Base-by-base conservation (phyloP, 495 filamentous ascomycete genomes). In the Letharia columbiana region DNA sequence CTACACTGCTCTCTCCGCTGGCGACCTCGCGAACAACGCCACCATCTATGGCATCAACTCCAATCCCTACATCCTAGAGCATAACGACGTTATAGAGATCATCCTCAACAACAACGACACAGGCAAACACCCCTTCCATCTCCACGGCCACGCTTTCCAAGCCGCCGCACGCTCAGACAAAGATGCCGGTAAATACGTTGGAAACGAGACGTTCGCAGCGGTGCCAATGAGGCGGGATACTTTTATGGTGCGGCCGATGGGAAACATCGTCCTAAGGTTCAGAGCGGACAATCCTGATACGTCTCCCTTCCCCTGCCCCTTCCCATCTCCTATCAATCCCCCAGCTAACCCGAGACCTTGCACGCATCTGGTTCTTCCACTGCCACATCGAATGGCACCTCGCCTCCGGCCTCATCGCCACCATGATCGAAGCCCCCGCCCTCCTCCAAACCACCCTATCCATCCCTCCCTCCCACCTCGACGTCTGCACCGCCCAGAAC, bases 351-450 rank as follows among this genome's bases (percentile, higher is more conserved):
- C 37, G 6, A 6, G 28, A 2, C 3, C 61, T 18, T 58, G 33
- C 58, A 73, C 72, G 88, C 62, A 81, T 91, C 45, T 92, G 86
- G 83, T 75, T 92, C 33, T 89, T 92, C 73, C 90, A 94, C 73
- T 92, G 90, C 76, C 89, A 91, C 74, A 81, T 91, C 39, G 89
- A 91, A 78, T 92, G 89, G 87, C 90, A 92, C 71, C 82, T 91
- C 52, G 85, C 82, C 67, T 84, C 84, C 71, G 90, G 90, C 33
- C 80, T 94, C 31, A 84, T 83, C 2, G 87, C 84, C 20, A 89
- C 84, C 12, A 77, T 93, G 40, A 83, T 94, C 70, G 89, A 92
- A 75, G 83, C 82, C 0, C 90, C 90, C 0, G 76, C 82, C 18
- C 76, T 79, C 12, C 54, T 94, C 1, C 91, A 93, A 71, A 69